Percentiles rank a stretch among this genome's conserved stretches.
These are phyloP conservation scores for Paspalum notatum DNA, from an alignment of 176 grass and related monocot genomes.

Conservation along the genomic window DNA sequence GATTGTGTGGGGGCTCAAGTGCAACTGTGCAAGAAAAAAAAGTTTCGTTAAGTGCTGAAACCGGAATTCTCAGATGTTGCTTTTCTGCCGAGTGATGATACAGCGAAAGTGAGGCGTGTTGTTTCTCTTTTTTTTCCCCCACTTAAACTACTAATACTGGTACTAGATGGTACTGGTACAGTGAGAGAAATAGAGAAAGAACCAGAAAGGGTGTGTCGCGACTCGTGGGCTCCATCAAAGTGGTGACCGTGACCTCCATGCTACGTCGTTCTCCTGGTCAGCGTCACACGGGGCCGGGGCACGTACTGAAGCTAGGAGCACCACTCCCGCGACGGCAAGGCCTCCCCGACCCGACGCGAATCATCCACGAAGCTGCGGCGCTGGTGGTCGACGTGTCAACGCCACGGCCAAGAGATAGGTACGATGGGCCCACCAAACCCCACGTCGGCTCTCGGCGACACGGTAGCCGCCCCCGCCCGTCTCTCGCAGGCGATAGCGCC, in stretches of 20 bases:
- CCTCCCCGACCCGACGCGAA: background rate
- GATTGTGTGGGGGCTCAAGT: too few species aligned
- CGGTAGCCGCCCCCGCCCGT: background rate
- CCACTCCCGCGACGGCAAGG: background rate
- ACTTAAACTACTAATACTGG: too few species aligned
- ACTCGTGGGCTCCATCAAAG: background rate
- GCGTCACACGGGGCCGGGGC: background rate
- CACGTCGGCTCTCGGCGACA: background rate
- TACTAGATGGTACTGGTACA: too few species aligned
- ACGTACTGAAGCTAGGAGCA: background rate
- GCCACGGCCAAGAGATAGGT: background rate
- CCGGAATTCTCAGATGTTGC: too few species aligned
- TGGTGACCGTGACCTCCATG: background rate
- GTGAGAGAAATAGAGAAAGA: background rate
- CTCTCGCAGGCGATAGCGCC: background rate
- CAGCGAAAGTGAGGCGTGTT: too few species aligned
- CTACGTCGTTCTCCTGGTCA: background rate
- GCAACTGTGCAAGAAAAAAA: too few species aligned
- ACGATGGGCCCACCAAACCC: background rate
- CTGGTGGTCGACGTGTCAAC: background rate
- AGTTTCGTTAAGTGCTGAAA: too few species aligned
- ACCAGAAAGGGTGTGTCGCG: background rate
- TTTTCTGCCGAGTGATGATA: too few species aligned
- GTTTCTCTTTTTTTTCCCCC: too few species aligned
- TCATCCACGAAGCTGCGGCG: background rate